These are phyloP conservation scores for Tephrocybe sp. DNA, from an alignment of 768 basidiomycete species.

Conservation along the genomic window DNA sequence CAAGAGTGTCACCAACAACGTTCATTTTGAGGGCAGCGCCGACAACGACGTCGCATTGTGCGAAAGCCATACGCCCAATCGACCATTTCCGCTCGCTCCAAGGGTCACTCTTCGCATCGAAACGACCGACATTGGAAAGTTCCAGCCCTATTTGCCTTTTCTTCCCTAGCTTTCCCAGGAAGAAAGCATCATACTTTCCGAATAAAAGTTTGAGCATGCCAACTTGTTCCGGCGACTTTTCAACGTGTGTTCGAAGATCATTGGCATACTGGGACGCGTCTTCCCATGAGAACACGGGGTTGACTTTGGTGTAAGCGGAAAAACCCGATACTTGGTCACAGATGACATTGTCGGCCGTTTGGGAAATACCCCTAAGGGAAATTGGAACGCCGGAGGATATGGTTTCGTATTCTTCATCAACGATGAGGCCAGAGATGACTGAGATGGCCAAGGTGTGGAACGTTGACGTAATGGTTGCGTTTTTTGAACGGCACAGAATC, in stretches of 20 bases:
- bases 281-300: constrained; percentile 30
- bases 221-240: constrained; percentile 21
- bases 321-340: constrained; percentile 33
- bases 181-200: constrained; percentile 28
- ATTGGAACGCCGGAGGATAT: constrained; percentile 27
- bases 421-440: constrained; percentile 26
- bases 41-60: constrained; percentile 27
- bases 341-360: constrained; percentile 25
- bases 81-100: constrained; percentile 15
- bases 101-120: constrained; percentile 8
- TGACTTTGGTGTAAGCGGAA: constrained; percentile 19
- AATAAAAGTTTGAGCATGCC: constrained; percentile 34
- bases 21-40: constrained; percentile 30
- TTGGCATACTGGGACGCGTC: constrained; percentile 27
- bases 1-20: constrained; percentile 24
- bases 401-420: constrained; percentile 10
- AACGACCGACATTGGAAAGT: constrained; percentile 39
- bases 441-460: constrained; percentile 26
- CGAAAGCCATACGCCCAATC: constrained; percentile 25
- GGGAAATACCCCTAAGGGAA: constrained; percentile 30
- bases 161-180: constrained; percentile 27
- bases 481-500: constrained; percentile 25
- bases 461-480: constrained; percentile 33
- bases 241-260: constrained; percentile 22
- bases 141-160: constrained; percentile 32